Evolutionary conservation across 352 stramenopile genomes (phyloP).

Genomic region (Globisporangium acanthophoron): DNA sequence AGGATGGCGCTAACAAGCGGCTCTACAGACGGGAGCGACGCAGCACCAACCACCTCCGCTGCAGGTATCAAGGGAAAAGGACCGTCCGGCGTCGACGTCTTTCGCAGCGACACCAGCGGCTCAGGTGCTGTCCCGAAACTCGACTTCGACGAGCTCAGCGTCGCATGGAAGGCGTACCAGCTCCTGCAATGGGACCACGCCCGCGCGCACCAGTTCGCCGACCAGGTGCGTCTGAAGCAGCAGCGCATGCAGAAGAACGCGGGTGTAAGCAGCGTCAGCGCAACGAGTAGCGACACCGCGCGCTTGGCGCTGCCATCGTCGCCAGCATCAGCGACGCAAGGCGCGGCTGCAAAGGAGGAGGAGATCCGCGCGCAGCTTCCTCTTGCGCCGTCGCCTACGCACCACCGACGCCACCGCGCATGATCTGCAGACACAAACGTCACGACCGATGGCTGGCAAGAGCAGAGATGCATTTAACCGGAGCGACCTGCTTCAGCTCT

Average conservation of each 20-base stretch:
- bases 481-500: background rate
- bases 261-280: background rate
- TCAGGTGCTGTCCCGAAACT: constrained; percentile 4
- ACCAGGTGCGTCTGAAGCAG: constrained; percentile 24
- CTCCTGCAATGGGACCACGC: constrained; percentile 31
- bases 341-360: constrained; percentile 5
- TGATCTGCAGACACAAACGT: background rate
- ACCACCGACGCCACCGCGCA: constrained; percentile 1
- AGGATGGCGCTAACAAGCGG: background rate
- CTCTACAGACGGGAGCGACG: background rate
- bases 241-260: constrained; percentile 14
- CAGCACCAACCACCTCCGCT: background rate
- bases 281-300: background rate
- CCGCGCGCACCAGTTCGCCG: constrained; percentile 26
- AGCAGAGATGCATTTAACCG: no score
- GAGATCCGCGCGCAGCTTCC: constrained; percentile 11
- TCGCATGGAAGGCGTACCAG: constrained; percentile 32
- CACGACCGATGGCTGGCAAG: background rate
- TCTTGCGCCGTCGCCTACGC: background rate
- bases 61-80: background rate
- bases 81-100: background rate
- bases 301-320: background rate
- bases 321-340: background rate
- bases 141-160: constrained; percentile 17
- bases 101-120: background rate